Base-by-base conservation (phyloP, 2,329 filamentous ascomycete species). In the Chaetoscypha palmicola region DNA sequence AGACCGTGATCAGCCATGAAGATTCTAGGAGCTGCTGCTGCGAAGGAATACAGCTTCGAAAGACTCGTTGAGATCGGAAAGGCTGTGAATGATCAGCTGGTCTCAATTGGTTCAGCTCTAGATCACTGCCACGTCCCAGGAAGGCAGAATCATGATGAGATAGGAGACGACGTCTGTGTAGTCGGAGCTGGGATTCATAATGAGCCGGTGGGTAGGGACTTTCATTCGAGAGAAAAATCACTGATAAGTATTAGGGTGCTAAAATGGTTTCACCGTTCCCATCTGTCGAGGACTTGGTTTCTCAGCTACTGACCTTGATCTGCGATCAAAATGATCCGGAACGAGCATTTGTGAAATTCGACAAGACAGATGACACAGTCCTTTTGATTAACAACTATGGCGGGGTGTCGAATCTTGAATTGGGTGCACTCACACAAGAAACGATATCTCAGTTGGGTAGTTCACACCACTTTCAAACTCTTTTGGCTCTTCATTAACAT, bases 111-210 rank as follows among this genome's bases (percentile, higher is more conserved):
- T 1, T 68, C 70, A 10, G 69, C 67, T 38, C 51, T 75, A 12
- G 70, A 75, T 52, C 70, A 73, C 53, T 74, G 71, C 52, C 70
- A 74, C 50, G 71, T 75, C 2, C 71, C 71, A 2, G 71, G 71
- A 9, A 54, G 70, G 45, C 66, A 69, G 24, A 69, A 70, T 5
- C 72, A 76, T 45, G 68, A 74, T 50, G 63, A 67, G 0, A 65
- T 74, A 3, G 59, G 61, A 11, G 56, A 60, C 1, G 61, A 76
- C 43, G 76, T 77, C 45, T 60, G 81, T 26, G 79, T 81, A 58
- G 66, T 83, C n/a, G 79, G 80, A 2, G 81, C 79, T 17, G 79
- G 80, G 0, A 77, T 77, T 11, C 80, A 84, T 58, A 82, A 82
- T 56, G 79, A 84, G 60, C 79, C 79, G 0, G 79, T 65, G 47